A percentile compares a stretch with the other conserved stretches of the same genome.
Evolutionary conservation across 2,329 filamentous ascomycete genomes (phyloP).

Genomic region (Akanthomyces muscarius): DNA sequence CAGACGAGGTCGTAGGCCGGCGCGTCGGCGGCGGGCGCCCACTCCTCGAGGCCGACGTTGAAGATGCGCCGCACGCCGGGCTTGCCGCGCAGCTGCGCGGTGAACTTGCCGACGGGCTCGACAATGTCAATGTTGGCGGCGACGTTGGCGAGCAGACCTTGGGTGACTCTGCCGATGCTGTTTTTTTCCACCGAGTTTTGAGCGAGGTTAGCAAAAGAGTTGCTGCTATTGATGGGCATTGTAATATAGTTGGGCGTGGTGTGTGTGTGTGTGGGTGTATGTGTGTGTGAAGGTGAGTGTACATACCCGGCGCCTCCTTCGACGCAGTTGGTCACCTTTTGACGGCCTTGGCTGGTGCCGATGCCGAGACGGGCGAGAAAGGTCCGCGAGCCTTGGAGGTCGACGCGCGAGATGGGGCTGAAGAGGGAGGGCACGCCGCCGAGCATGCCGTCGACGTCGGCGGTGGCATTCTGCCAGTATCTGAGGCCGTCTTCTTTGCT

Average conservation of each 20-base stretch:
- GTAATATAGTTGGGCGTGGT: no score
- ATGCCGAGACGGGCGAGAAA: slow-evolving; percentile 65
- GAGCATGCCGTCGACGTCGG: slow-evolving; percentile 64
- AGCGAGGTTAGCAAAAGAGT: no score
- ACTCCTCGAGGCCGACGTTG: slow-evolving; percentile 71
- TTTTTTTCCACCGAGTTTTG: background rate
- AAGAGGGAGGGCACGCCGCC: slow-evolving; percentile 54
- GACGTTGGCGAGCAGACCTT: slow-evolving; percentile 67
- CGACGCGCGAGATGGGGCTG: slow-evolving; percentile 52
- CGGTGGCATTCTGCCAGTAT: slow-evolving; percentile 46
- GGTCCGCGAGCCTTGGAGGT: slow-evolving; percentile 64
- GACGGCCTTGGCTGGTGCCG: slow-evolving; percentile 31
- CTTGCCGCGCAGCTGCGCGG: slow-evolving; percentile 53
- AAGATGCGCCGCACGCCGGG: slow-evolving; percentile 60
- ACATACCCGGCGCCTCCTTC: slow-evolving; percentile 40
- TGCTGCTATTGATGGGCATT: no score
- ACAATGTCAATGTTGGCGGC: slow-evolving; percentile 74
- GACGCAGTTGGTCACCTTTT: slow-evolving; percentile 28
- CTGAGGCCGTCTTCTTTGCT: slow-evolving; percentile 13
- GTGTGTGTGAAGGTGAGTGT: no score
- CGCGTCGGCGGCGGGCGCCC: slow-evolving; percentile 45
- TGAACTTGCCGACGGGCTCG: slow-evolving; percentile 82
- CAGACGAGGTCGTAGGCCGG: slow-evolving; percentile 77
- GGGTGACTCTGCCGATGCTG: slow-evolving; percentile 79
- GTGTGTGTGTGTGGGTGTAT: no score